Base-by-base conservation (phyloP, 306 rosid species). In the Quercus robur region DNA sequence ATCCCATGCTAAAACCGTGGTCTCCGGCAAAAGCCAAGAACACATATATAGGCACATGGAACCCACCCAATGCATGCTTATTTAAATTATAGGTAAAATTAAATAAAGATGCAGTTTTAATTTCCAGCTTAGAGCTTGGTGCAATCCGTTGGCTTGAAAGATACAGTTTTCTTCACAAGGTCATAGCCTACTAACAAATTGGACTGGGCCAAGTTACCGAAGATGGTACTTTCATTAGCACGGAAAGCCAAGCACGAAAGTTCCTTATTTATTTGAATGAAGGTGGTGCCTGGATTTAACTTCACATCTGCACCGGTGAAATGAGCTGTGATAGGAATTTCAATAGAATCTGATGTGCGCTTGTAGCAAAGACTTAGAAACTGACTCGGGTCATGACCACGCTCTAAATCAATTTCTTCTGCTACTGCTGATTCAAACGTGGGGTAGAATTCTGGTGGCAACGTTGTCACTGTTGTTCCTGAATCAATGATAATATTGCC, bases 201-300 rank as follows among this genome's bases (percentile, higher is more conserved):
- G 6, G 38, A 33, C 38, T 33, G 38, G 38, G 38, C 82, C 23
- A 93, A 0, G 28, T 88, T 93, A 0, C 94, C 97, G 12, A 81
- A 88, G 19, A 93, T 86, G 1, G 78, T 11, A 0, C 17, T 5
- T 4, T 0, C 0, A 4, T 7, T 0, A 8, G 19, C 11, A 0
- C 2, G 6, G 19, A 93, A 88, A 11, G 92, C 88, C 0, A 93
- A 82, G 71, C 98, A 93, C 5, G 58, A 54, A 0, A 82, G 38
- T 33, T 33, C 69, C 2, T 83, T 77, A 0, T 20, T 19, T 3
- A 84, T 63, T 15, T 28, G n/a, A 51, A 87, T 6, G 75, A 93
- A 88, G 0, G 87, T 56, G 73, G 83, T 87, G 7, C 51, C 2
- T 1, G 77, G 6, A 18, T 82, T 77, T 54, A 90, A 44, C 67